A percentile compares a stretch with the other conserved stretches of the same genome.
These are phyloP conservation scores for Penicillium sp. DNA, from an alignment of 2,329 filamentous ascomycete species.

Conservation along the genomic window DNA sequence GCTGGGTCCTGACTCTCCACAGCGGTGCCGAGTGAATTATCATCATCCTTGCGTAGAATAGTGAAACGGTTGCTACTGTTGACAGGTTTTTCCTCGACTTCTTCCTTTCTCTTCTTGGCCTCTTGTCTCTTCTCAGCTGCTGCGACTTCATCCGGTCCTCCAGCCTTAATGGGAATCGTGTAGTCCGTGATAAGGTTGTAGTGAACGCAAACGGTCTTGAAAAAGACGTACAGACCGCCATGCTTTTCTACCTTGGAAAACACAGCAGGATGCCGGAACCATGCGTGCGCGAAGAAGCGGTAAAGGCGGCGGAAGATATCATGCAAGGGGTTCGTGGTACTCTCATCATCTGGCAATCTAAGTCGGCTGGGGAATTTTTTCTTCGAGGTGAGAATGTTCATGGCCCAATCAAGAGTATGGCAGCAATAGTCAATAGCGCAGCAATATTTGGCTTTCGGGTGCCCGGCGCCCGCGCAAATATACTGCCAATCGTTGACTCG, in stretches of 20 bases:
- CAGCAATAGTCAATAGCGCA: conserved; percentile 99
- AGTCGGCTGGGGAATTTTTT: conserved; percentile 67
- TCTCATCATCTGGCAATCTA: background rate
- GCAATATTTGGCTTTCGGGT: conserved; percentile 42
- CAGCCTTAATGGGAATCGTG: conserved; percentile 85
- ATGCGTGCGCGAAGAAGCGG: conserved; percentile 94
- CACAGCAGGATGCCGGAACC: conserved; percentile 92
- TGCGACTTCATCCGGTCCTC: conserved; percentile 58
- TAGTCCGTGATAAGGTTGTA: conserved; percentile 90
- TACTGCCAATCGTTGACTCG: conserved; percentile 98
- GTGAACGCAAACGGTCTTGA: conserved; percentile 86
- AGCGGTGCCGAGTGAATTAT: conserved; percentile 13
- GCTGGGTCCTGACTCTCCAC: conserved; percentile 37
- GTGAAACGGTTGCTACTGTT: conserved; percentile 28
- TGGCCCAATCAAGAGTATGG: conserved; percentile 95
- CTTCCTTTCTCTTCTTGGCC: background rate
- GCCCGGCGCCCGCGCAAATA: conserved; percentile 57
- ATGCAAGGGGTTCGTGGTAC: conserved; percentile 58
- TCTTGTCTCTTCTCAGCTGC: conserved; percentile 8
- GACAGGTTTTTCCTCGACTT: conserved; percentile 14
- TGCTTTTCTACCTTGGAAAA: conserved; percentile 90
- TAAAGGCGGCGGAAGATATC: conserved; percentile 93
- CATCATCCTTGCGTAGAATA: conserved; percentile 30
- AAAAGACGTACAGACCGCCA: conserved; percentile 89
- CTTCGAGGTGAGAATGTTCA: conserved; percentile 74